Conservation (phyloP, 108 stramenopile genomes). For the Pseudonitzschia multiseries region DNA sequence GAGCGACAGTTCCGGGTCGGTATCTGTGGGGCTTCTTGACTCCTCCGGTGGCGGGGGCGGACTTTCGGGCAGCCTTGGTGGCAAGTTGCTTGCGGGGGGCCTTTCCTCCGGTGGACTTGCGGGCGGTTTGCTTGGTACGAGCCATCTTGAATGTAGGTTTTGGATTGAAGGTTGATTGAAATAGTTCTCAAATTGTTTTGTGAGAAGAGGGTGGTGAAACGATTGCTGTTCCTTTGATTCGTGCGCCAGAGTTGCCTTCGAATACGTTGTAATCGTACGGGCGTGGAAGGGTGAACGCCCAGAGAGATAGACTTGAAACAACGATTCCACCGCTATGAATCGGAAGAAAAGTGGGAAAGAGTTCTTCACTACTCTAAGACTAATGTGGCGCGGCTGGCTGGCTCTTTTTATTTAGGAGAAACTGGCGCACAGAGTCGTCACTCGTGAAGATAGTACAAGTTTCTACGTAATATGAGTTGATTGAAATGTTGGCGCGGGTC, state of each 20-base stretch:
- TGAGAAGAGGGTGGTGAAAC: not conserved
- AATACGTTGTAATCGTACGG: not conserved
- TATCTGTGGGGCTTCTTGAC: conserved; percentile 88
- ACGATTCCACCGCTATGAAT: not conserved
- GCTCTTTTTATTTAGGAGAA: not conserved
- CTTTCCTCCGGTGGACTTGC: conserved; percentile 98
- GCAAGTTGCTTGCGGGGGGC: conserved; percentile 93
- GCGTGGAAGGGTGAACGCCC: not conserved
- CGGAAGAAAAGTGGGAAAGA: not conserved
- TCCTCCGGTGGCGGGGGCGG: conserved; percentile 83
- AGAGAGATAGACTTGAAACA: not conserved
- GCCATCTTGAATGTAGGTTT: conserved; percentile 63
- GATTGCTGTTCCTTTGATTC: not conserved
- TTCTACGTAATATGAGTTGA: not conserved
- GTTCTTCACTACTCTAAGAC: not conserved
- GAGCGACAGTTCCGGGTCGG: conserved; percentile 87
- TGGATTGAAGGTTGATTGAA: conserved; percentile 1
- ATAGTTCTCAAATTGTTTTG: not conserved
- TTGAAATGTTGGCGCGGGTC: conserved; percentile 6
- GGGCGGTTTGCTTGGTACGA: conserved; percentile 98
- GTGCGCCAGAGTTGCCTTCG: not conserved
- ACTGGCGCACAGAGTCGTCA: not conserved
- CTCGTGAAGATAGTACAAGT: not conserved
- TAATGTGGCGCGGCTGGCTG: not conserved
- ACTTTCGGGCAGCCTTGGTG: conserved; percentile 91